Percentiles rank a stretch among this genome's conserved stretches.
Conservation (phyloP, 345 rosid species). For the Bruguiera gymnorhiza region DNA sequence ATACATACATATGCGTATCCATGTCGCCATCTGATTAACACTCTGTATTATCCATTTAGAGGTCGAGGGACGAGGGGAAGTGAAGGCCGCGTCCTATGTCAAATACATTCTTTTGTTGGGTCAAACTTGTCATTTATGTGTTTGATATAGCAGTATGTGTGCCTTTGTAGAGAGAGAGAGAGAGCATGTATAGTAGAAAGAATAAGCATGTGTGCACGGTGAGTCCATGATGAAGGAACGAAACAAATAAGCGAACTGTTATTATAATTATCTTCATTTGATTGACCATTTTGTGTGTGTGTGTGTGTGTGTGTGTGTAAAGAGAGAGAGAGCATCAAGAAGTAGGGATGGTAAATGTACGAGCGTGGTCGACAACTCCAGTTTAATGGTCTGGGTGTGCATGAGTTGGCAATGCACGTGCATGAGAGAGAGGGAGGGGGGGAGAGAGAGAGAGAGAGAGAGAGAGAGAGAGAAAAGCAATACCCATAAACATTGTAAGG, state of each 20-base stretch:
- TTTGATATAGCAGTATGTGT: background rate
- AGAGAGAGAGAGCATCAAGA: conserved; percentile 6
- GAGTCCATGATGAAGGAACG: conserved; percentile 14
- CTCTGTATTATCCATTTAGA: background rate
- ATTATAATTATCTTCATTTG: background rate
- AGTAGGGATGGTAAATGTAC: background rate
- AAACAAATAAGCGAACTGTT: background rate
- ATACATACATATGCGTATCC: too few species aligned
- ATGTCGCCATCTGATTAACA: too few species aligned
- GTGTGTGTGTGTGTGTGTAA: background rate
- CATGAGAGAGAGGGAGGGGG: conserved; percentile 21
- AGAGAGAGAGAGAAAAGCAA: background rate
- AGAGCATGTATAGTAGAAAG: background rate
- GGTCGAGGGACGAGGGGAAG: background rate
- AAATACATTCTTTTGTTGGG: background rate
- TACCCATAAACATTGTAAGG: conserved; percentile 72
- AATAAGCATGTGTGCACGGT: conserved; percentile 4
- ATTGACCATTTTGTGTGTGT: too few species aligned
- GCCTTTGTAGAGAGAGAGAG: background rate
- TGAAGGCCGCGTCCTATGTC: conserved; percentile 1
- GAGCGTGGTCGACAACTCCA: conserved; percentile 29
- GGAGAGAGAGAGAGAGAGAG: background rate
- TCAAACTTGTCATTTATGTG: background rate
- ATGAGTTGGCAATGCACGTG: conserved; percentile 58
- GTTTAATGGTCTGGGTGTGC: conserved; percentile 19